Conservation (phyloP, 352 stramenopile species). For the Phytophthora fragariae region DNA sequence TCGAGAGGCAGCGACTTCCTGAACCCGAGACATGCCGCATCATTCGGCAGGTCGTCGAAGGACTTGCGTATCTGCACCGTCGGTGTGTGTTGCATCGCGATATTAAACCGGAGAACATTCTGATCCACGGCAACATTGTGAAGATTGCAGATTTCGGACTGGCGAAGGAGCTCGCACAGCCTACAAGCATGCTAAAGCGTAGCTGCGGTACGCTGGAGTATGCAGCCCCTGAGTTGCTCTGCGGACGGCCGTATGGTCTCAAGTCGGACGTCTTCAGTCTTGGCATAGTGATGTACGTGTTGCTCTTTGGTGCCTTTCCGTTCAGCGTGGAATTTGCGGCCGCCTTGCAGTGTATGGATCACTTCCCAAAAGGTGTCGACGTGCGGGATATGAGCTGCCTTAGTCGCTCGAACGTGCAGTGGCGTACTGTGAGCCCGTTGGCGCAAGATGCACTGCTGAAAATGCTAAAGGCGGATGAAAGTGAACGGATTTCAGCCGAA, state of each 20-base stretch:
- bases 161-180: slow-evolving; percentile 65
- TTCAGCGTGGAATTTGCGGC: slow-evolving; percentile 81
- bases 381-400: slow-evolving; percentile 87
- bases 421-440: slow-evolving; percentile 55
- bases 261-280: slow-evolving; percentile 86
- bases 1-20: slow-evolving; percentile 64
- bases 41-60: slow-evolving; percentile 66
- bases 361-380: slow-evolving; percentile 67
- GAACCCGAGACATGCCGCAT: slow-evolving; percentile 66
- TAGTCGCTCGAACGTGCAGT: slow-evolving; percentile 60
- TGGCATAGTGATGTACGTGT: slow-evolving; percentile 81
- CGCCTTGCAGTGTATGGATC: slow-evolving; percentile 68
- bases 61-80: slow-evolving; percentile 69
- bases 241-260: slow-evolving; percentile 70
- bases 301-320: slow-evolving; percentile 81
- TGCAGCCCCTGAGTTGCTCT: slow-evolving; percentile 74
- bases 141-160: slow-evolving; percentile 87
- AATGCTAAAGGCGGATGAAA: slow-evolving; percentile 60
- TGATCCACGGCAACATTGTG: slow-evolving; percentile 71
- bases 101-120: slow-evolving; percentile 87
- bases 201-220: slow-evolving; percentile 86
- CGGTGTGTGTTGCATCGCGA: slow-evolving; percentile 77
- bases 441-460: slow-evolving; percentile 71
- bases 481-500: slow-evolving; percentile 67
- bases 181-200: slow-evolving; percentile 58